Base-by-base conservation (phyloP, 108 stramenopile species). In the Pseudonitzschia delicatissima region DNA sequence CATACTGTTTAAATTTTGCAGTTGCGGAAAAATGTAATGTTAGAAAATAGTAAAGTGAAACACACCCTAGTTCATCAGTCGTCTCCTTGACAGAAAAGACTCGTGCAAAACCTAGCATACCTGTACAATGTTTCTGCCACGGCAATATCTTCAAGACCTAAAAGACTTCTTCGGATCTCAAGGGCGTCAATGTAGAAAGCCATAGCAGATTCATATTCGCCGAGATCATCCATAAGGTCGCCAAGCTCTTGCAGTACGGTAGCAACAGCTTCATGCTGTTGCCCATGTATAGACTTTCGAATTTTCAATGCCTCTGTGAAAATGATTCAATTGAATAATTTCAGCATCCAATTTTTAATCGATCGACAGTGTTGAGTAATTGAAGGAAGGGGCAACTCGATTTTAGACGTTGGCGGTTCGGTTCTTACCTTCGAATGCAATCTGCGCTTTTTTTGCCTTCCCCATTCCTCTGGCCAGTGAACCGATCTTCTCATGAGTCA, bases 201-300 rank as follows among this genome's bases (percentile, higher is more conserved):
- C 68, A 87, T 74, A 32, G 86, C 89, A 39, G 72, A 55, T 9
- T 85, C 75, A 57, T 82, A 79, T 33, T 87, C 81, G 18, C 74
- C 81, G 33, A 84, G 69, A 67, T 87, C 87, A 55, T 89, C 82
- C 65, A 87, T 82, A 9, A 92, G 45, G 57, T 92, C 87, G 25
- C 88, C 91, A 64, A 92, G 77, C 45, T 84, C 82, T 62, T 87
- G 81, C 21, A 89, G 57, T 23, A 86, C 85, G 6, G 77, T 63
- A 26, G 91, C 91, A 18, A 89, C 85, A 39, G 78, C 70, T 59
- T 79, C 82, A 47, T 92, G 91, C 25, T 78, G 60, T 23, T 82
- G 71, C 0, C 91, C 91, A 52, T 87, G 83, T 25, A 88, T 44
- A 27, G 71, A 50, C 26, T 80, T 85, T 27, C 84, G 62, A 36